Percentiles rank a stretch among this genome's conserved stretches.
Conservation (phyloP, 2,329 filamentous ascomycete genomes). For the Calonectria pteridis region DNA sequence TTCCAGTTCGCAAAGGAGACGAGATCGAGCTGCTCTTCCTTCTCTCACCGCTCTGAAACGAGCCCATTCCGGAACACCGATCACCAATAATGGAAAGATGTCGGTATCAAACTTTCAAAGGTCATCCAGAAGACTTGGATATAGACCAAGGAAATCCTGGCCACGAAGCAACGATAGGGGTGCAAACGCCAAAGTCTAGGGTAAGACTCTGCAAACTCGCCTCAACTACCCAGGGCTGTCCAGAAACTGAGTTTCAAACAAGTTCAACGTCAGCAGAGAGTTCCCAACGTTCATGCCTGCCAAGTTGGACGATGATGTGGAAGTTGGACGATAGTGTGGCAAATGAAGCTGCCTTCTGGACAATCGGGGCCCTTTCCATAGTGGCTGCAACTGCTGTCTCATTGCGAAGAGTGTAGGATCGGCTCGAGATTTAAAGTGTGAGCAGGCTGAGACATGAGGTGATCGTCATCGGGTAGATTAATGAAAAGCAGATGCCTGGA, state of each 20-base stretch:
- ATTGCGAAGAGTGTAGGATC: constrained; percentile 34
- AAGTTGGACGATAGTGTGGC: constrained; percentile 29
- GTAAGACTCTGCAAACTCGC: constrained; percentile 26
- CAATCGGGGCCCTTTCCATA: constrained; percentile 31
- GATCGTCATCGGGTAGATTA: constrained; percentile 32
- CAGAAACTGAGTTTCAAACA: not conserved
- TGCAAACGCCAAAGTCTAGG: constrained; percentile 40
- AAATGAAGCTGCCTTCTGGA: constrained; percentile 26
- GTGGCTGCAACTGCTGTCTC: constrained; percentile 34
- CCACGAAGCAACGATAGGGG: constrained; percentile 40
- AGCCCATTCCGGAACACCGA: constrained; percentile 36
- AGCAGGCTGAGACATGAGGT: constrained; percentile 27
- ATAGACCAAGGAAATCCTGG: constrained; percentile 33
- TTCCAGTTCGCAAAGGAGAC: constrained; percentile 26
- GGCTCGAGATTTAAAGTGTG: constrained; percentile 26
- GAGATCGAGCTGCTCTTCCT: constrained; percentile 30
- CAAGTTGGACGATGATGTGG: constrained; percentile 29
- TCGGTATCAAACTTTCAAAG: constrained; percentile 42
- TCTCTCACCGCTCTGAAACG: constrained; percentile 34
- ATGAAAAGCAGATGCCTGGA: constrained; percentile 32
- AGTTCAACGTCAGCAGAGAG: constrained; percentile 25
- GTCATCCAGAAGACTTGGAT: constrained; percentile 31
- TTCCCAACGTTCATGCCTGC: constrained; percentile 35
- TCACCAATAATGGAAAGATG: constrained; percentile 34
- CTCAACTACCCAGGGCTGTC: constrained; percentile 1